Conservation (phyloP, 129 eudicot genomes). For the Deinandra increscens region DNA sequence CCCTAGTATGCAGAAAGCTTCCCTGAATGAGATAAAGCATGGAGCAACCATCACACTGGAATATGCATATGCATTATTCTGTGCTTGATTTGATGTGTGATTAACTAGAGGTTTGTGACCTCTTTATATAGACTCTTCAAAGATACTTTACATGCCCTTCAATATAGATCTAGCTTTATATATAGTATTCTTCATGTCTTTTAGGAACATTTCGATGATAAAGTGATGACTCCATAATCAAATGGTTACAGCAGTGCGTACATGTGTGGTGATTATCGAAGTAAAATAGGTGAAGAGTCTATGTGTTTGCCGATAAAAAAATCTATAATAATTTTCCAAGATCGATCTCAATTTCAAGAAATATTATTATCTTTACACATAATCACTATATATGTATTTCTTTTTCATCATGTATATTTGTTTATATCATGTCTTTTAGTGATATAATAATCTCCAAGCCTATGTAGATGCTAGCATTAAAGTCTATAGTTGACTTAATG, state of each 20-base stretch:
- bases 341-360: not conserved
- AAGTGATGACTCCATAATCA: too few species aligned
- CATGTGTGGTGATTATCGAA: too few species aligned
- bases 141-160: conserved; percentile 25
- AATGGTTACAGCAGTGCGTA: too few species aligned
- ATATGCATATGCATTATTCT: conserved; percentile 14
- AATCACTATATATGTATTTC: conserved; percentile 1
- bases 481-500: not conserved
- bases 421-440: not conserved
- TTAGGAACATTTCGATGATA: too few species aligned
- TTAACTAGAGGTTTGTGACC: conserved; percentile 26
- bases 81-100: conserved; percentile 37
- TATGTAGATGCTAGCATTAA: not conserved
- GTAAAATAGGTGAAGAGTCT: too few species aligned
- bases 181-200: not conserved
- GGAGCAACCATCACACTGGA: conserved; percentile 11
- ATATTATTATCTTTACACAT: not conserved
- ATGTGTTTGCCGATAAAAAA: too few species aligned
- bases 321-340: conserved; percentile 25
- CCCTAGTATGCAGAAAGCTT: conserved; percentile 2
- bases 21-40: conserved; percentile 4
- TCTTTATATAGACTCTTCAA: conserved; percentile 46
- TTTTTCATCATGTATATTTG: not conserved
- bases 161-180: conserved; percentile 39
- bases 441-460: not conserved